phyloP scores from a whole-genome alignment of 2,329 filamentous ascomycete species.

The Botryotinia calthae region DNA sequence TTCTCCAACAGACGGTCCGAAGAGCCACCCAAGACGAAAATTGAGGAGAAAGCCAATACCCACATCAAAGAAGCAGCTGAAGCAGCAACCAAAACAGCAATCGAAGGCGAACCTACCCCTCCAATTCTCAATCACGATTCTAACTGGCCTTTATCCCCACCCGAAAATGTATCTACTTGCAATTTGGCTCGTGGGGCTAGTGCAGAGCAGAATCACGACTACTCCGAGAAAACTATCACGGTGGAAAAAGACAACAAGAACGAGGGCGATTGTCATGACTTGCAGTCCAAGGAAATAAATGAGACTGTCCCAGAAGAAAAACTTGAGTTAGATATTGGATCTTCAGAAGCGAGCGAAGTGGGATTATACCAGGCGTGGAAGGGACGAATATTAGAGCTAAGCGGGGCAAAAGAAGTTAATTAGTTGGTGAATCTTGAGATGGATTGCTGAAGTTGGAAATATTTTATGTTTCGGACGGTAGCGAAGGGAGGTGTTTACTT shows the following conservation, averaged over 20 bases:
- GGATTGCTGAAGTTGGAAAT: neutral
- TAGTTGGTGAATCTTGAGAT: neutral
- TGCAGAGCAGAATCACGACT: too few species aligned
- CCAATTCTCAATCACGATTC: neutral
- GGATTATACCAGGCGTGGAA: neutral
- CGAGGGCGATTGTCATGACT: neutral
- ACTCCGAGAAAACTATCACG: too few species aligned
- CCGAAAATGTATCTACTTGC: neutral
- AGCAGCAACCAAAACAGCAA: too few species aligned
- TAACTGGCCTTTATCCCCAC: neutral
- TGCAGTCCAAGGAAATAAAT: neutral
- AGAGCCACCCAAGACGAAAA: neutral
- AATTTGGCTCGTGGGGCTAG: neutral
- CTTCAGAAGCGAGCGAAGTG: neutral
- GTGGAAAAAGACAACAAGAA: neutral
- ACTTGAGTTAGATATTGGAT: too few species aligned
- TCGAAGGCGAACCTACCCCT: neutral
- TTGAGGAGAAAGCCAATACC: neutral
- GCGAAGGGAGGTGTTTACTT: neutral
- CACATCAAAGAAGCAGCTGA: neutral
- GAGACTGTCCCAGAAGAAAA: neutral
- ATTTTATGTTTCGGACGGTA: neutral
- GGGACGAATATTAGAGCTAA: neutral
- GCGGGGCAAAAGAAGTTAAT: neutral
- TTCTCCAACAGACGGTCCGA: neutral